These are phyloP conservation scores for Micromonas commoda DNA, from an alignment of 139 green algal species.

Conservation along the genomic window DNA sequence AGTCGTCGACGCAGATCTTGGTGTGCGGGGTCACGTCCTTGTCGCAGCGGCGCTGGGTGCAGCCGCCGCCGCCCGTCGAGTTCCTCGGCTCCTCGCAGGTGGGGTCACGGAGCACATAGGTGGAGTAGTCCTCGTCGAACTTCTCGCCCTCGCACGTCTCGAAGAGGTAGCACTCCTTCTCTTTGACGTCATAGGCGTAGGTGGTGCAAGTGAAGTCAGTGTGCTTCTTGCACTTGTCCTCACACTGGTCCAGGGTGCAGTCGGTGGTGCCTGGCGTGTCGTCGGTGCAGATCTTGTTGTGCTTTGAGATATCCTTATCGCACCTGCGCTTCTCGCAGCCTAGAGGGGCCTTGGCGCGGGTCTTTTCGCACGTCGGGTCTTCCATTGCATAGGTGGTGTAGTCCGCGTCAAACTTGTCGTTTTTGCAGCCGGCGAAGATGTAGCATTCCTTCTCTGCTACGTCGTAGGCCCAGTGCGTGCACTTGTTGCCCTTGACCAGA, in stretches of 20 bases:
- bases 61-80: background rate
- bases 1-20: constrained; percentile 7
- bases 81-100: constrained; percentile 8
- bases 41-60: constrained; percentile 12
- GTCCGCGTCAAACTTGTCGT: constrained; percentile 5
- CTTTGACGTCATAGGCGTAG: constrained; percentile 10
- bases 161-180: constrained; percentile 26
- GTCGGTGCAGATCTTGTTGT: constrained; percentile 10
- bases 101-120: background rate
- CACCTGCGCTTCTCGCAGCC: background rate
- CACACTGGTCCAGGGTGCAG: constrained; percentile 5
- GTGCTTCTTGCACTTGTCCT: constrained; percentile 7
- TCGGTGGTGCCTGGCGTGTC: constrained; percentile 1
- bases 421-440: constrained; percentile 11
- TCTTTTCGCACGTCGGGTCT: constrained; percentile 12
- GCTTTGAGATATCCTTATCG: constrained; percentile 8
- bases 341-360: background rate
- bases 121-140: background rate
- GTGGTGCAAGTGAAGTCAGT: constrained; percentile 7
- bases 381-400: constrained; percentile 22
- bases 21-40: background rate
- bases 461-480: constrained; percentile 14
- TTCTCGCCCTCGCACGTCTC: background rate
- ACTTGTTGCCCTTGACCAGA: background rate
- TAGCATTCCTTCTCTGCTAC: constrained; percentile 18